phyloP scores from a whole-genome alignment of 2,329 filamentous ascomycete genomes.

The Ceratocystis lukuohia region DNA sequence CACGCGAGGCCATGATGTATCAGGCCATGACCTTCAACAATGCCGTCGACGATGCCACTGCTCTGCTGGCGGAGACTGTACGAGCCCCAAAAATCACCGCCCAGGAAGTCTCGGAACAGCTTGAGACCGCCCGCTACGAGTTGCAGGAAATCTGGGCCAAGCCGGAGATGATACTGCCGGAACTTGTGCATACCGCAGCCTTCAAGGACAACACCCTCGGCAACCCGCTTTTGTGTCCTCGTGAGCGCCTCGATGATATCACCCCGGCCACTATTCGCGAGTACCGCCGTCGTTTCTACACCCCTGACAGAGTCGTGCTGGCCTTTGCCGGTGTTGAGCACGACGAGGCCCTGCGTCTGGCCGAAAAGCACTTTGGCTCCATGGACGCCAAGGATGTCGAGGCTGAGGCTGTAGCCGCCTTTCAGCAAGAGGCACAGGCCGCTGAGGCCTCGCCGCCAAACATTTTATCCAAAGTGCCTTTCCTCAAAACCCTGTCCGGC shows the following conservation, averaged over 20 bases:
- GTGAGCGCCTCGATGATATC: constrained; percentile 66
- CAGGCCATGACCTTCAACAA: constrained; percentile 96
- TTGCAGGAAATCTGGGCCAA: constrained; percentile 96
- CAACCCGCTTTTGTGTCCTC: constrained; percentile 81
- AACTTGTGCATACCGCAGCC: constrained; percentile 87
- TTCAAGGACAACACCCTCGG: constrained; percentile 94
- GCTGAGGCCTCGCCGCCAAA: constrained; percentile 44
- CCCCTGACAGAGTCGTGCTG: constrained; percentile 81
- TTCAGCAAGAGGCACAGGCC: constrained; percentile 39
- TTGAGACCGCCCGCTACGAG: constrained; percentile 87
- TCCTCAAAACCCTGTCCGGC: constrained; percentile 78
- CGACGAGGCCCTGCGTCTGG: constrained; percentile 59
- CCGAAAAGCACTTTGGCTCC: constrained; percentile 80
- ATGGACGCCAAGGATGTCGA: constrained; percentile 45
- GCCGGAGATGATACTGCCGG: constrained; percentile 87
- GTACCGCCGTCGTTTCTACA: constrained; percentile 74
- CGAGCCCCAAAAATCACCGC: constrained; percentile 73
- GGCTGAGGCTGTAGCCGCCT: constrained; percentile 26
- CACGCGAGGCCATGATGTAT: constrained; percentile 94
- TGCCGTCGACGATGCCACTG: constrained; percentile 69
- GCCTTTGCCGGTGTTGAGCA: constrained; percentile 91
- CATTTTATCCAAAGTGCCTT: constrained; percentile 70
- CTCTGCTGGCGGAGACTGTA: constrained; percentile 83
- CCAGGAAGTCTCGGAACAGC: constrained; percentile 71
- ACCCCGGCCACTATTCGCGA: constrained; percentile 57